Evolutionary conservation across 768 basidiomycete genomes (phyloP), one percentile per base, ranked within the genome.

Genomic region (Jaapia argillacea): DNA sequence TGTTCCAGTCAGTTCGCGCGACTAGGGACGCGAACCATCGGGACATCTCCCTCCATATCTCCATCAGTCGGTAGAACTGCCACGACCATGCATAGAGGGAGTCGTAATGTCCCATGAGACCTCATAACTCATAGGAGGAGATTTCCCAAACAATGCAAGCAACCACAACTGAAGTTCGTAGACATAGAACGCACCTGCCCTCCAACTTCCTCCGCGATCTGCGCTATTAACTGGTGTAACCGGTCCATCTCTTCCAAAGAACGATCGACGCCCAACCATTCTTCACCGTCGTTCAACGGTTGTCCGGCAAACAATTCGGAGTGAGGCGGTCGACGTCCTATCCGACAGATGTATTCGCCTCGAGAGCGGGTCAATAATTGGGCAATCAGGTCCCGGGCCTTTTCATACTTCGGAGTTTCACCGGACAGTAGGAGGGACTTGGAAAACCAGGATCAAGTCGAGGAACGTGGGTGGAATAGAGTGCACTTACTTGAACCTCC

Each of bases 341-440:
- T 70, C 51, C 80, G 75, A 43, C 89, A 64, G 22, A 89, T 66
- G 58, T 81, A 81, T 58, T 91, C 87, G 13, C 87, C 87, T 45
- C 71, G 70, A 46, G 71, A 65, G 41, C 71, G 76, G 3, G 83
- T 88, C 44, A 89, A 63, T 26, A 87, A 62, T 4, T 69, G 68
- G 18, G 86, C 79, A 41, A 89, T 56, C 41, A 72, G 59, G 58
- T 82, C 81, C 35, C 79, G 75, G 10, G 81, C 85, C 25, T 58
- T 52, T 39, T 80, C 74, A 47, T 71, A 61, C 43, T 76, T 68
- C 16, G 58, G 52, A 7, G 61, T 51, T 38, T 61, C 52, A 22
- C 63, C 58, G 2, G 73, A 72, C 25, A 74, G 55, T 25, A 81
- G 57, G 24, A 73, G 53, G 2, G 54, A 58, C 75, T 83, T 54